Conservation (phyloP, 192 early-diverging fungal genomes). For the Allomyces macrogynus region DNA sequence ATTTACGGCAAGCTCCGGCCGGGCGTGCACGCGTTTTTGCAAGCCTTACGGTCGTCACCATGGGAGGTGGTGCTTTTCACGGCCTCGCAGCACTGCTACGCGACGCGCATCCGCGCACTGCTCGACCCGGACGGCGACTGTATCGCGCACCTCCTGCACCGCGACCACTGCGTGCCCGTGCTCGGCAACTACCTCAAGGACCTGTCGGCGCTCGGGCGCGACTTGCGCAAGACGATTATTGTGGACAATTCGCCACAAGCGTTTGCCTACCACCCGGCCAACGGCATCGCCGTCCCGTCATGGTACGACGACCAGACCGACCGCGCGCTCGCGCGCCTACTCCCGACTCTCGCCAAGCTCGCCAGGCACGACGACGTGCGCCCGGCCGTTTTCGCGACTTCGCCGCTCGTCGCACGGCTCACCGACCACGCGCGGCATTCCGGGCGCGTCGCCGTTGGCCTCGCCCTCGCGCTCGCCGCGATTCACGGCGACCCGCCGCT, state of each 20-base stretch:
- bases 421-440: background rate
- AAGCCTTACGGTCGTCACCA: slow-evolving; percentile 20
- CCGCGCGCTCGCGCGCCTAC: slow-evolving; percentile 20
- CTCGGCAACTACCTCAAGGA: slow-evolving; percentile 54
- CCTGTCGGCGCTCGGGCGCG: slow-evolving; percentile 41
- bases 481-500: background rate
- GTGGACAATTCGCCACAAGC: slow-evolving; percentile 57
- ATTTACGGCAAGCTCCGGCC: slow-evolving; percentile 53
- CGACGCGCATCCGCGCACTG: slow-evolving; percentile 33
- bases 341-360: background rate
- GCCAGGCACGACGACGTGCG: background rate
- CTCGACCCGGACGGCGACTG: slow-evolving; percentile 38
- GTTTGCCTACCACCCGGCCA: slow-evolving; percentile 50
- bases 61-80: slow-evolving; percentile 59
- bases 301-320: slow-evolving; percentile 53
- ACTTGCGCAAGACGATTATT: slow-evolving; percentile 35
- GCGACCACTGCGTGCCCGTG: slow-evolving; percentile 43
- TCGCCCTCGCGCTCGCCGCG: background rate
- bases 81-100: slow-evolving; percentile 54
- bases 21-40: slow-evolving; percentile 35
- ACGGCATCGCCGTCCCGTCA: slow-evolving; percentile 48
- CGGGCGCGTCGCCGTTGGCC: background rate
- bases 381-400: background rate
- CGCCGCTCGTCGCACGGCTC: background rate
- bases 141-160: slow-evolving; percentile 45